These are phyloP conservation scores for Artemisia argyi DNA, from an alignment of 129 eudicot species.

Conservation along the genomic window DNA sequence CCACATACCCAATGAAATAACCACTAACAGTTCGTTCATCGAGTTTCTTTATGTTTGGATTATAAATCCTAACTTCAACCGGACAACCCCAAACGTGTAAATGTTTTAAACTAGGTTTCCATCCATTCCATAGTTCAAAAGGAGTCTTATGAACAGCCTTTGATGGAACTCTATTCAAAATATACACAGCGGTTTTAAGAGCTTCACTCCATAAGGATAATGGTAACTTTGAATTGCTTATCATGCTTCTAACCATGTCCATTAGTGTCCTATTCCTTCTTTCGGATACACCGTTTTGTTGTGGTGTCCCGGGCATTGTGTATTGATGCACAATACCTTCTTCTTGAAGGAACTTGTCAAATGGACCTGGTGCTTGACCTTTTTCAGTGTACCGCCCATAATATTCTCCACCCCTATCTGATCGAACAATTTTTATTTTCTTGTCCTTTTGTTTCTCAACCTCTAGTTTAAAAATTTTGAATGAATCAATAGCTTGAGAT, in stretches of 20 bases:
- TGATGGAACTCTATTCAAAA: background rate
- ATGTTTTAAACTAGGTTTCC: background rate
- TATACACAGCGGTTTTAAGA: background rate
- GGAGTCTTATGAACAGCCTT: background rate
- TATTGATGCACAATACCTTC: background rate
- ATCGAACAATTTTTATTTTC: background rate
- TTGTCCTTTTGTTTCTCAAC: constrained; percentile 1
- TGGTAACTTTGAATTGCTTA: background rate
- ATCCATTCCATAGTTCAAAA: background rate
- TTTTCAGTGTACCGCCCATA: background rate
- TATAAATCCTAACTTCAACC: background rate
- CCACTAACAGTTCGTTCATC: background rate
- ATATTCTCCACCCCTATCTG: background rate
- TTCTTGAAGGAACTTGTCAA: background rate
- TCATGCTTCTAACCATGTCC: constrained; percentile 1
- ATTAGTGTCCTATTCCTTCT: background rate
- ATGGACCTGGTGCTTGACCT: background rate
- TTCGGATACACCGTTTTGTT: background rate
- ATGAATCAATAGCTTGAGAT: background rate
- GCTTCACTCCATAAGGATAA: background rate
- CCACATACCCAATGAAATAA: background rate
- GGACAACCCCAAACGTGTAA: background rate
- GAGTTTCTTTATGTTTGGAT: background rate
- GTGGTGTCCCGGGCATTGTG: background rate
- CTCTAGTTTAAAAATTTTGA: background rate